Evolutionary conservation across 352 stramenopile genomes (phyloP), one percentile per base, ranked within the genome.

Genomic region (Lagenidium giganteum): DNA sequence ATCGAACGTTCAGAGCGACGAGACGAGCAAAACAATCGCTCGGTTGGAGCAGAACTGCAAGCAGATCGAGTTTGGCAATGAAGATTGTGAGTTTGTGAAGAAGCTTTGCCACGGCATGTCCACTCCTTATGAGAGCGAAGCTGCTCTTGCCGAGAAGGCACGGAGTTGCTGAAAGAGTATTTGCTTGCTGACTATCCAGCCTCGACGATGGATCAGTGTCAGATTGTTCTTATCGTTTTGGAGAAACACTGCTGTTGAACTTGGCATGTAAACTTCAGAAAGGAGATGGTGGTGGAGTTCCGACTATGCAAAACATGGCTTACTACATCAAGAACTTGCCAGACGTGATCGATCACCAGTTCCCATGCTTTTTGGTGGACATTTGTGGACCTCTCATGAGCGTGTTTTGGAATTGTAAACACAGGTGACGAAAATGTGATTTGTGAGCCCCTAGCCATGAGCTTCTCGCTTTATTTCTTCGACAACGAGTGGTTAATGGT

Each of bases 271-370:
- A 26, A 48, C 35, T 57, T 3, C 40, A 51, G 17, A 51, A 57
- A 30, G 49, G 49, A 36, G 35, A 51, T 22, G 35, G 35, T n/a
- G n/a, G 31, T 29, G 28, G 42, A 3, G 50, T 52, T 35, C 50
- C 35, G 23, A 57, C 50, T 24, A 53, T 53, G 42, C 27, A 52
- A 13, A 43, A 47, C 23, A 8, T 52, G 28, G 50, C 50, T 2
- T 57, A 42, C 32, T 57, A 57, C 23, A 52, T 52, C 50, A 57
- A 53, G 29, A 51, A 17, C 7, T 52, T 58, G 17, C 42, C 43
- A 12, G 16, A 20, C 12, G 27, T 34, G 35, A 47, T 58, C 16
- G 37, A 45, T 29, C 51, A 14, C 18, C 51, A 54, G 43, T 54
- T 36, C 30, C 51, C 43, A 39, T 54, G 51, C 27, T 59, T 59